These are phyloP conservation scores for Leucosporidium scottii DNA, from an alignment of 768 basidiomycete genomes.

Conservation along the genomic window DNA sequence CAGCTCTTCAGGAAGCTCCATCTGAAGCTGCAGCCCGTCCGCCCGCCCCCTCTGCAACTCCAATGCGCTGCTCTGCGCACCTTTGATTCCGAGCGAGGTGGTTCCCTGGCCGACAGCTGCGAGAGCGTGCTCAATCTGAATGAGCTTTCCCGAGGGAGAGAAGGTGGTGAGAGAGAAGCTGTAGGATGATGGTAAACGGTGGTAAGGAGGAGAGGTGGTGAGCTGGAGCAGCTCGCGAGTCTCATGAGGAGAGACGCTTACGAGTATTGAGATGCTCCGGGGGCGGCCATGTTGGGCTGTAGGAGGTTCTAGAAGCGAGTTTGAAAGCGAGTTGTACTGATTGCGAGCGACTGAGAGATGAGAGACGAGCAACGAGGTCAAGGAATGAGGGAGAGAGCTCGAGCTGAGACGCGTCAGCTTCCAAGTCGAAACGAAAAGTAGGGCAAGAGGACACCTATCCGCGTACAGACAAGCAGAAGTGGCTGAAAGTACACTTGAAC, in stretches of 20 bases:
- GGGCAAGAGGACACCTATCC: too few species aligned
- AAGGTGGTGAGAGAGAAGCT: constrained; percentile 95
- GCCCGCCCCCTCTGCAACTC: neutral
- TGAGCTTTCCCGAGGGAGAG: constrained; percentile 69
- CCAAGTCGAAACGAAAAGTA: too few species aligned
- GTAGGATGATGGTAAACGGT: neutral
- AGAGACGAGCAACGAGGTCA: too few species aligned
- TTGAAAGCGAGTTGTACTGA: too few species aligned
- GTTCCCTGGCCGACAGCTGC: constrained; percentile 84
- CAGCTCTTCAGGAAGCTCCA: neutral
- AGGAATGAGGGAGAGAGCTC: too few species aligned
- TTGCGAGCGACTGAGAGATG: too few species aligned
- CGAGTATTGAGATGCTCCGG: neutral
- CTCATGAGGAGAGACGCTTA: neutral
- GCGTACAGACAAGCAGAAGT: too few species aligned
- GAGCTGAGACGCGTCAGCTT: too few species aligned
- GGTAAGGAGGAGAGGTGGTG: neutral
- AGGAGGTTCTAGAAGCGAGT: too few species aligned
- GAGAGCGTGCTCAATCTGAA: constrained; percentile 98
- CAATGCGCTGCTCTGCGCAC: constrained; percentile 48
- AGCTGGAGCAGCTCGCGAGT: neutral
- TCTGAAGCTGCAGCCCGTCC: neutral
- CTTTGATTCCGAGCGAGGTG: constrained; percentile 97
- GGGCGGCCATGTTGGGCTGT: neutral
- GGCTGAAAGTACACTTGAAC: too few species aligned